Base-by-base conservation (phyloP, 31 red algal genomes). In the Asparagopsis taxiformis region DNA sequence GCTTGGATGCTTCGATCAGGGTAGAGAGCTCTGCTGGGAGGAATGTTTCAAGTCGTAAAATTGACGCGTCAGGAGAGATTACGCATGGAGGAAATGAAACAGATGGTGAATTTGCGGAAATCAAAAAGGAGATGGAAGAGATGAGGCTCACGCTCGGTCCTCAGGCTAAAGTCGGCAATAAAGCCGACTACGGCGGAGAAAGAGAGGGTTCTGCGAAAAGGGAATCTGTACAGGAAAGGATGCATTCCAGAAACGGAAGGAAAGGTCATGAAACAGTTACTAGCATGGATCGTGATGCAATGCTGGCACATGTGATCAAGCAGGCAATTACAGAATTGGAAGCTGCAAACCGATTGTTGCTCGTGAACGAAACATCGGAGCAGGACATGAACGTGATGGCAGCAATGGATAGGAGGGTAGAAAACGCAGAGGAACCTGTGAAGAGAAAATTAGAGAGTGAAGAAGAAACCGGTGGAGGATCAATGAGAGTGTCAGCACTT, bases 321-420 rank as follows among this genome's bases (percentile, higher is more conserved):
- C 29, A 38, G 19, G 63, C 63, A 25, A 67, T 67, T 17, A 36
- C 31, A 3, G 63, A 19, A 10, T 36, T 67, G 34, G 35, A 10
- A 36, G n/a, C n/a, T n/a, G n/a, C n/a, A n/a, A n/a, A n/a, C n/a
- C n/a, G n/a, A n/a, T n/a, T n/a, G n/a, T n/a, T n/a, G n/a, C 22
- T 6, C 6, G 59, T 62, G 3, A 32, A 62, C 22, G 30, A 62
- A 8, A 30, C 59, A 30, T 5, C 34, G 59, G 59, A 17, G 8
- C n/a, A n/a, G n/a, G n/a, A n/a, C n/a, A n/a, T n/a, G n/a, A n/a
- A n/a, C n/a, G n/a, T n/a, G n/a, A n/a, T n/a, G n/a, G n/a, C n/a
- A n/a, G n/a, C n/a, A n/a, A n/a, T n/a, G n/a, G n/a, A n/a, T n/a
- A n/a, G n/a, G n/a, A n/a, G n/a, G n/a, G n/a, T n/a, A n/a, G n/a